phyloP scores from a whole-genome alignment of 83 land plant species.

The Thuja plicata region DNA sequence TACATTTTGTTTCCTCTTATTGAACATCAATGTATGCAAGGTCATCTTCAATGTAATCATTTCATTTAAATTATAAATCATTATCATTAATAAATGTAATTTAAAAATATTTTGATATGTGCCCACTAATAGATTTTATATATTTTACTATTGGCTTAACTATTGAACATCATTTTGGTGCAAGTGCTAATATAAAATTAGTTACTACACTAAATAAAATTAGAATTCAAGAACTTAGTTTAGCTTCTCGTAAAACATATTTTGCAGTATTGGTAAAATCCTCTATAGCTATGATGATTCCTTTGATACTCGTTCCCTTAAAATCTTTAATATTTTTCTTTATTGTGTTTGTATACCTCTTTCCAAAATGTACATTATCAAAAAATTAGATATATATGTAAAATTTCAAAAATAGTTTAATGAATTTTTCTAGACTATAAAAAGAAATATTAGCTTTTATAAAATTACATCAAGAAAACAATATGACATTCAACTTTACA shows the following conservation, averaged over 20 bases:
- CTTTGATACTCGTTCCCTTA: constrained; percentile 22
- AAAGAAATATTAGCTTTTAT: background rate
- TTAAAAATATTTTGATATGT: too few relatives aligned
- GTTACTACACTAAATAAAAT: too few relatives aligned
- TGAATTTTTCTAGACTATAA: background rate
- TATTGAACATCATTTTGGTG: too few relatives aligned
- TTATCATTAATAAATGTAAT: too few relatives aligned
- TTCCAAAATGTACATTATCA: background rate
- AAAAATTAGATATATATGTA: too few relatives aligned
- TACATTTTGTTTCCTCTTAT: too few relatives aligned
- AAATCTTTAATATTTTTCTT: constrained; percentile 18
- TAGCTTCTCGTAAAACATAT: constrained; percentile 27
- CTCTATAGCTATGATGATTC: constrained; percentile 36
- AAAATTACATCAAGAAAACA: background rate
- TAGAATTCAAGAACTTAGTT: constrained; percentile 39
- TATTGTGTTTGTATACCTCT: constrained; percentile 40
- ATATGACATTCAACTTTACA: background rate
- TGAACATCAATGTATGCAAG: too few relatives aligned
- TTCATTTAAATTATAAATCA: too few relatives aligned
- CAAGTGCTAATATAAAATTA: too few relatives aligned
- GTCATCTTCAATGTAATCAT: too few relatives aligned
- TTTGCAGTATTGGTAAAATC: constrained; percentile 36
- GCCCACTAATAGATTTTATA: too few relatives aligned
- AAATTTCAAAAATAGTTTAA: background rate
- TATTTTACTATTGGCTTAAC: too few relatives aligned